Percentiles rank a stretch among this genome's conserved stretches.
phyloP scores from a whole-genome alignment of 192 early-diverging fungal genomes.

The Helicostylum pulchrum region DNA sequence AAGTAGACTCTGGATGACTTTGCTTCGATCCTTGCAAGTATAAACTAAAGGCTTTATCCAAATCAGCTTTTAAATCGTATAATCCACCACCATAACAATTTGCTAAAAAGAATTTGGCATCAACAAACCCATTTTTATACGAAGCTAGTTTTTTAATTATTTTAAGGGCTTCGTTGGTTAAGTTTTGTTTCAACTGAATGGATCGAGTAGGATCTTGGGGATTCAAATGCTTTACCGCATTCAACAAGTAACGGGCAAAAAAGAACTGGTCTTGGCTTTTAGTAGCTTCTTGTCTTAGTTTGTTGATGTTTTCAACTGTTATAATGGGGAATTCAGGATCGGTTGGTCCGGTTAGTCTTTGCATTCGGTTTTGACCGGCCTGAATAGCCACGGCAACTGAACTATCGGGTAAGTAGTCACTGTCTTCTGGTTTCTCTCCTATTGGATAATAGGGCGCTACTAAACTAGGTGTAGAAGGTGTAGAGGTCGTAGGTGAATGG shows the following conservation, averaged over 20 bases:
- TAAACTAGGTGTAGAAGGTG: too few species aligned
- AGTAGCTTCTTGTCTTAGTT: constrained; percentile 46
- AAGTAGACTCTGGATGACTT: constrained; percentile 87
- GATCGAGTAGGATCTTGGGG: constrained; percentile 67
- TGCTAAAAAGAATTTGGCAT: constrained; percentile 91
- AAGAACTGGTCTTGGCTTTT: constrained; percentile 64
- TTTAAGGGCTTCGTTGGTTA: constrained; percentile 80
- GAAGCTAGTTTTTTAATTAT: constrained; percentile 81
- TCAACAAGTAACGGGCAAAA: constrained; percentile 86
- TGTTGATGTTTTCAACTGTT: constrained; percentile 37
- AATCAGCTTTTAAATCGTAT: constrained; percentile 72
- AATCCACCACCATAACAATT: constrained; percentile 85
- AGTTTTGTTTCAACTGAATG: constrained; percentile 66
- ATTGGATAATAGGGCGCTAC: too few species aligned
- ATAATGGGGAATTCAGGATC: constrained; percentile 25
- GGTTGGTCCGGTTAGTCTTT: background rate
- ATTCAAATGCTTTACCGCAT: constrained; percentile 64
- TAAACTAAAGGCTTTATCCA: constrained; percentile 85
- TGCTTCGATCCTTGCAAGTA: constrained; percentile 94
- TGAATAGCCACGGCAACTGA: constrained; percentile 1
- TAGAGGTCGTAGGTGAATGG: too few species aligned
- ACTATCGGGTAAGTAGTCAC: constrained; percentile 12
- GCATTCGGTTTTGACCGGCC: background rate
- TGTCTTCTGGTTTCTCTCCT: background rate
- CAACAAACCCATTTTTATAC: constrained; percentile 70